These are phyloP conservation scores for Podaxis carcinomalis DNA, from an alignment of 768 basidiomycete species.

Conservation along the genomic window DNA sequence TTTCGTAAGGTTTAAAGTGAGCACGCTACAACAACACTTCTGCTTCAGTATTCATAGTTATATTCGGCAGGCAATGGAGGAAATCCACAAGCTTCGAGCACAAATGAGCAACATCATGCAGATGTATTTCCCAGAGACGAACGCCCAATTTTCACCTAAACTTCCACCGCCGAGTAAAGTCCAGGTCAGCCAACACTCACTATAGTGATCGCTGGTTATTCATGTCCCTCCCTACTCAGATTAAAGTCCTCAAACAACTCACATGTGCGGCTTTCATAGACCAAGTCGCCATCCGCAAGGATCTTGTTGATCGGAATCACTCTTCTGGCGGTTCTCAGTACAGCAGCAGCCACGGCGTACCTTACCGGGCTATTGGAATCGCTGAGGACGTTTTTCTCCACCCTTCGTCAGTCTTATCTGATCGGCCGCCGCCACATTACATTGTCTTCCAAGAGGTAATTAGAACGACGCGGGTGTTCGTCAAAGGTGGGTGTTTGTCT, in stretches of 20 bases:
- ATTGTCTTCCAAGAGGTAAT: conserved; percentile 82
- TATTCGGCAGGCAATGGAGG: conserved; percentile 83
- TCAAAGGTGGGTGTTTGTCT: conserved; percentile 59
- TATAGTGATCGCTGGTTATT: not conserved
- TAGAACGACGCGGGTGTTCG: conserved; percentile 65
- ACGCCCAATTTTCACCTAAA: conserved; percentile 57
- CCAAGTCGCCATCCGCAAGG: conserved; percentile 89
- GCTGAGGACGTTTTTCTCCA: conserved; percentile 90
- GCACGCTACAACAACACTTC: conserved; percentile 8
- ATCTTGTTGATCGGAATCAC: conserved; percentile 56
- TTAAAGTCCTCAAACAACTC: conserved; percentile 88
- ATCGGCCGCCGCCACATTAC: conserved; percentile 75
- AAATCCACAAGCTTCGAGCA: conserved; percentile 90
- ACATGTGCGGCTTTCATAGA: conserved; percentile 90
- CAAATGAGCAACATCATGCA: conserved; percentile 86
- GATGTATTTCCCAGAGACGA: conserved; percentile 65
- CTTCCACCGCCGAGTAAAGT: conserved; percentile 72
- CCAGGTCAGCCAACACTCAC: conserved; percentile 48
- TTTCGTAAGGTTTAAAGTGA: conserved; percentile 86
- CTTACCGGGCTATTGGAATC: conserved; percentile 80
- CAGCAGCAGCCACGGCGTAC: conserved; percentile 71
- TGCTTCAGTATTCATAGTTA: not conserved
- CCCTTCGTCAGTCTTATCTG: conserved; percentile 77
- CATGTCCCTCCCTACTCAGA: conserved; percentile 35
- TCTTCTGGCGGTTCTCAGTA: conserved; percentile 57